Evolutionary conservation across 306 rosid genomes (phyloP).

Genomic region (Abrus pulchellus): DNA sequence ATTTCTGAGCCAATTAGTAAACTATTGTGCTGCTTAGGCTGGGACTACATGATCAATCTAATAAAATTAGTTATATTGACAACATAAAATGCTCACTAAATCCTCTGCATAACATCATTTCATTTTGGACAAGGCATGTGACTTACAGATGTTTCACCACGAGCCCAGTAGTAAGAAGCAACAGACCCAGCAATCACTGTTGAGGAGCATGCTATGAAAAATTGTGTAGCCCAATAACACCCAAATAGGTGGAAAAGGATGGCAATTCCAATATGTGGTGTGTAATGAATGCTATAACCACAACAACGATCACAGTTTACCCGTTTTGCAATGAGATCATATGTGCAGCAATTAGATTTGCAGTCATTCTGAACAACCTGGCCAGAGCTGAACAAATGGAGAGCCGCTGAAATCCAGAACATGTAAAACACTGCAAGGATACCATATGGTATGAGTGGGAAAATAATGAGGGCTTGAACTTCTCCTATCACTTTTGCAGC

Average conservation of each 20-base stretch:
- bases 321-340: slow-evolving; percentile 77
- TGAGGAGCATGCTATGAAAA: slow-evolving; percentile 85
- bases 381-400: slow-evolving; percentile 94
- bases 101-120: slow-evolving; percentile 2
- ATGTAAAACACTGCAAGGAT: slow-evolving; percentile 91
- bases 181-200: slow-evolving; percentile 95
- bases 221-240: slow-evolving; percentile 94
- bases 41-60: not conserved
- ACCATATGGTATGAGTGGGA: slow-evolving; percentile 79
- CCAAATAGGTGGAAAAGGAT: slow-evolving; percentile 96
- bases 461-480: slow-evolving; percentile 90
- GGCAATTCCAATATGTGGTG: slow-evolving; percentile 89
- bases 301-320: slow-evolving; percentile 90
- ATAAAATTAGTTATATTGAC: slow-evolving; percentile 34
- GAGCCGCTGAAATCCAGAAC: slow-evolving; percentile 96
- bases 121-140: slow-evolving; percentile 41
- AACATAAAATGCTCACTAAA: slow-evolving; percentile 27
- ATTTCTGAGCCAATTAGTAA: slow-evolving; percentile 32
- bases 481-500: slow-evolving; percentile 99
- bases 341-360: slow-evolving; percentile 88
- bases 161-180: slow-evolving; percentile 96
- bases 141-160: slow-evolving; percentile 89
- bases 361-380: slow-evolving; percentile 85
- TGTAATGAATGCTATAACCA: slow-evolving; percentile 88
- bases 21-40: slow-evolving; percentile 12